phyloP scores from a whole-genome alignment of 2,329 filamentous ascomycete species.

The Neonectria faginata region DNA sequence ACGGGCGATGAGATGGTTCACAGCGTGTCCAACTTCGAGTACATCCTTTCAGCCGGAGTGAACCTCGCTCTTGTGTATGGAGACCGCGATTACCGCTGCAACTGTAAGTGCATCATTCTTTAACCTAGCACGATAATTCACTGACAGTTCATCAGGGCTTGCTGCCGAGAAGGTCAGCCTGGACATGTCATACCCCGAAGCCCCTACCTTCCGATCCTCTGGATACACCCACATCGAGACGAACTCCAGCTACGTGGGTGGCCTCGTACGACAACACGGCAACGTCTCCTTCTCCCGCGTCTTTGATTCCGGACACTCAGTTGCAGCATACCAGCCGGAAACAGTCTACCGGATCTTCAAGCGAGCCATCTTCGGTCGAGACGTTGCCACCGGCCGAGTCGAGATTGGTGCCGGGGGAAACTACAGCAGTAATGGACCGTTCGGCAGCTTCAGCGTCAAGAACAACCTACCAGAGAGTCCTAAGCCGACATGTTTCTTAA shows the following conservation, averaged over 20 bases:
- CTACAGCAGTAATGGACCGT: constrained; percentile 54
- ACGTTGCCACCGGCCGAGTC: constrained; percentile 64
- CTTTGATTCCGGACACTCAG: constrained; percentile 72
- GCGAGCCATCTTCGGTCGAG: constrained; percentile 64
- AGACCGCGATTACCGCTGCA: constrained; percentile 69
- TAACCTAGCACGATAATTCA: too few species aligned
- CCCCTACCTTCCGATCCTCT: constrained; percentile 66
- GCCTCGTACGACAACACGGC: constrained; percentile 79
- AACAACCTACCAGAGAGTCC: constrained; percentile 60
- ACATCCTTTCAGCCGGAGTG: constrained; percentile 69
- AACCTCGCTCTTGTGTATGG: constrained; percentile 77
- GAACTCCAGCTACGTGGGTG: constrained; percentile 73
- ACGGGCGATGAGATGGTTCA: constrained; percentile 67
- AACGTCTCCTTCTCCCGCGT: constrained; percentile 75
- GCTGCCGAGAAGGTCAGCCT: constrained; percentile 78
- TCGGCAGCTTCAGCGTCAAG: constrained; percentile 63
- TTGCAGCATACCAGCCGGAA: constrained; percentile 68
- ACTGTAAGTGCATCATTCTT: constrained; percentile 58
- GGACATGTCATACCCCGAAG: constrained; percentile 62
- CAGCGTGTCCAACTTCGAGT: constrained; percentile 58
- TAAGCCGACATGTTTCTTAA: constrained; percentile 68
- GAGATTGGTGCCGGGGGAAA: constrained; percentile 43
- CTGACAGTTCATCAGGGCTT: constrained; percentile 27
- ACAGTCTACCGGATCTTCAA: constrained; percentile 67
- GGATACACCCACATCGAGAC: constrained; percentile 77